These are phyloP conservation scores for Emydomyces testavorans DNA, from an alignment of 2,329 filamentous ascomycete genomes.

Conservation along the genomic window DNA sequence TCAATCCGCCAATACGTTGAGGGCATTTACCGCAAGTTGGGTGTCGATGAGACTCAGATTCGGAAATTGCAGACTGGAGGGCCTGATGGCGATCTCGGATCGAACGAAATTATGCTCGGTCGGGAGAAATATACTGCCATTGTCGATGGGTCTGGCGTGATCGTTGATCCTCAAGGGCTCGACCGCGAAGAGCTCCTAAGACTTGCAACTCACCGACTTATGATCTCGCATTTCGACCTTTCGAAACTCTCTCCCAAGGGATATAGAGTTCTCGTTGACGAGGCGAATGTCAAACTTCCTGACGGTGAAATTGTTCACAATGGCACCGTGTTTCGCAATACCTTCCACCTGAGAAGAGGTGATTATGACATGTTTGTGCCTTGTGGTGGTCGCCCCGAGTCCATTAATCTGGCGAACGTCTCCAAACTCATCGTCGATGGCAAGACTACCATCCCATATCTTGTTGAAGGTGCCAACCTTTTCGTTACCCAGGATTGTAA, in stretches of 20 bases:
- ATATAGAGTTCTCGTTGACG: slow-evolving; percentile 85
- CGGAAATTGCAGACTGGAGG: slow-evolving; percentile 96
- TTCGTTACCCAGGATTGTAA: slow-evolving; percentile 99
- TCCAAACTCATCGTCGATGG: slow-evolving; percentile 80
- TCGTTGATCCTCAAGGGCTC: slow-evolving; percentile 84
- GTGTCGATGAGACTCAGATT: slow-evolving; percentile 73
- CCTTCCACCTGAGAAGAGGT: slow-evolving; percentile 76
- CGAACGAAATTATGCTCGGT: slow-evolving; percentile 91
- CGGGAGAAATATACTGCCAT: slow-evolving; percentile 93
- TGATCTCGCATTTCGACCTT: slow-evolving; percentile 79
- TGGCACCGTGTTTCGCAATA: slow-evolving; percentile 92
- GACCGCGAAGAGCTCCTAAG: slow-evolving; percentile 72
- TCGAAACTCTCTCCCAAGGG: slow-evolving; percentile 77
- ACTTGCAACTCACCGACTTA: slow-evolving; percentile 72
- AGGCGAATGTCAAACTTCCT: slow-evolving; percentile 77
- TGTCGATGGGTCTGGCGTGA: slow-evolving; percentile 90
- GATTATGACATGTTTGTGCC: slow-evolving; percentile 82
- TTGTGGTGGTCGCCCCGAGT: slow-evolving; percentile 91
- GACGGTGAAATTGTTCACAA: slow-evolving; percentile 78
- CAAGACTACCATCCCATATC: slow-evolving; percentile 79
- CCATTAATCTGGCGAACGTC: slow-evolving; percentile 82
- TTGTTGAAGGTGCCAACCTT: slow-evolving; percentile 93
- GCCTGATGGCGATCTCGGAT: slow-evolving; percentile 90
- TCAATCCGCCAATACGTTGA: slow-evolving; percentile 93
- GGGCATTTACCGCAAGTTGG: slow-evolving; percentile 92